Evolutionary conservation across 768 basidiomycete species (phyloP), one percentile per base, ranked within the genome.

Genomic region (Boletus edulis): DNA sequence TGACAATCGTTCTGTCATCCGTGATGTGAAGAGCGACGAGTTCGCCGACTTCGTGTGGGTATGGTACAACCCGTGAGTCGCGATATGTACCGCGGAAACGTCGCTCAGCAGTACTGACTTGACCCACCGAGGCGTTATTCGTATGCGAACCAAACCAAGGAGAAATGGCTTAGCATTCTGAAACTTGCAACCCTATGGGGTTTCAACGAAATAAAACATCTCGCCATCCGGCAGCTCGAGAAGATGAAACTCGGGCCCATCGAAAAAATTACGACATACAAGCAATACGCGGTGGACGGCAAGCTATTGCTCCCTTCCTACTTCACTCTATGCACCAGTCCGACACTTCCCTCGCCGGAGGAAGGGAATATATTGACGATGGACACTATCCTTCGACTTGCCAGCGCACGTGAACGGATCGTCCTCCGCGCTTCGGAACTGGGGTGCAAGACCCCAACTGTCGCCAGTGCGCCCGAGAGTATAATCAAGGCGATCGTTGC

Each of bases 291-390:
- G 0, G 76, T 89, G 52, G 78, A 83, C 54, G 65, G 68, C 13
- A 68, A 71, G 7, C 67, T 83, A 15, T 74, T 88, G 20, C 63
- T 84, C 4, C 77, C 78, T 0, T 72, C 79, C 0, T 89, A 87
- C 49, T 73, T 76, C 18, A 63, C 72, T 0, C 72, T 89, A 0
- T 82, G 82, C 46, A 71, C 72, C 12, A 81, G 84, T 4, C 73
- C 76, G 0, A 76, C 75, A 1, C 77, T 85, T 0, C 73, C 85
- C 15, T 75, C 73, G 0, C 68, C 80, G 1, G 74, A 75, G 11
- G 90, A 89, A 54, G 84, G 81, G 37, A 65, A 70, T 4, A 69
- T 71, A 34, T 72, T 91, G n/a, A 83, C 84, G 45, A 66, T 83
- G 63, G 80, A 84, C 37, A 83, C 82, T 0, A 73, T 81, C 0